Evolutionary conservation across 1,284 basidiomycete species (phyloP).

Genomic region (Phylloporus sp.): DNA sequence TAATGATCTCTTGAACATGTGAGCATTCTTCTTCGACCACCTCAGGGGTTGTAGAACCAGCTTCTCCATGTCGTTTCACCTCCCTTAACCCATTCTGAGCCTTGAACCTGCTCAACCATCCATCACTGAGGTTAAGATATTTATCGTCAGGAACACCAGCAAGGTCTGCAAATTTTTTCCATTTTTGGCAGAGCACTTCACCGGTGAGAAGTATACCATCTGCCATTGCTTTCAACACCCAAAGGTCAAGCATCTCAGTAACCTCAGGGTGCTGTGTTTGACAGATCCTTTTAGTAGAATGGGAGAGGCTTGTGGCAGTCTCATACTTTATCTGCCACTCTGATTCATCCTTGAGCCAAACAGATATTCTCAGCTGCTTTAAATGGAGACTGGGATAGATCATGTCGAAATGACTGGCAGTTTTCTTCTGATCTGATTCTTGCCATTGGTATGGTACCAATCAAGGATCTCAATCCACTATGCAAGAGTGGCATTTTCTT

Average conservation of each 20-base stretch:
- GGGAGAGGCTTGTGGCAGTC: too few relatives aligned
- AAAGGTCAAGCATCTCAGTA: too few relatives aligned
- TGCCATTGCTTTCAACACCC: constrained; percentile 10
- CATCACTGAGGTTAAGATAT: not conserved
- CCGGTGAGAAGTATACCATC: not conserved
- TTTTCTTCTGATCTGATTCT: not conserved
- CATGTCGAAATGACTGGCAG: not conserved
- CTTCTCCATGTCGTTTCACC: constrained; percentile 7
- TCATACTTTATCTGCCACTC: too few relatives aligned
- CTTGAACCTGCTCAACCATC: constrained; percentile 5
- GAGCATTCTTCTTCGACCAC: not conserved
- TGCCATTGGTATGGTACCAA: not conserved
- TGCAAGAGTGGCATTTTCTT: too few relatives aligned
- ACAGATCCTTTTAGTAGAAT: too few relatives aligned
- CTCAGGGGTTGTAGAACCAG: not conserved
- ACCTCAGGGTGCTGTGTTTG: too few relatives aligned
- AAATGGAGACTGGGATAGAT: not conserved
- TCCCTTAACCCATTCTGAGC: not conserved
- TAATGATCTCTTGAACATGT: not conserved
- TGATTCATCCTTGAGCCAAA: not conserved
- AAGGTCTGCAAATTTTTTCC: constrained; percentile 15
- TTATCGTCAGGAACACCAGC: constrained; percentile 6
- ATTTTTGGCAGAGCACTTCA: constrained; percentile 10
- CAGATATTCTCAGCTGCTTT: not conserved
- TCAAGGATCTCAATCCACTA: not conserved